phyloP scores from a whole-genome alignment of 495 filamentous ascomycete species.

The Lophiostoma macrostomum region DNA sequence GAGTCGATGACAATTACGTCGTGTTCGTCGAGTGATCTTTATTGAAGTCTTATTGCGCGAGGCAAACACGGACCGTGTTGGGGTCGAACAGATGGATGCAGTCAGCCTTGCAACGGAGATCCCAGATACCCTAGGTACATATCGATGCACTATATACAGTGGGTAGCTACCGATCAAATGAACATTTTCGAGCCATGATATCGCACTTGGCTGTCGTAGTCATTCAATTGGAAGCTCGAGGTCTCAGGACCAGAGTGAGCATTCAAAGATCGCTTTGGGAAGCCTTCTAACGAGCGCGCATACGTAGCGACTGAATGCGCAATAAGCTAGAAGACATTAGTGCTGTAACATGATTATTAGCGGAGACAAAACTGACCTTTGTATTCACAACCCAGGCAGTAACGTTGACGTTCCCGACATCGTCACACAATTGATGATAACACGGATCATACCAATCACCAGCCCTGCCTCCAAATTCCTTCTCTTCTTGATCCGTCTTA shows the following conservation, averaged over 20 bases:
- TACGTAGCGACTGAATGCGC: conserved; percentile 67
- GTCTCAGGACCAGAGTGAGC: too few species aligned
- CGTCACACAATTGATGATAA: conserved; percentile 62
- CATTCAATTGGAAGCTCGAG: too few species aligned
- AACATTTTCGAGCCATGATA: conserved; percentile 26
- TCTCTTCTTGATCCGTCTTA: conserved; percentile 60
- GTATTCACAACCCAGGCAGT: conserved; percentile 61
- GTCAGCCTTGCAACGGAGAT: too few species aligned
- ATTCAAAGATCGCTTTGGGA: conserved; percentile 34
- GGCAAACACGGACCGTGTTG: too few species aligned
- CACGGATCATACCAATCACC: conserved; percentile 60
- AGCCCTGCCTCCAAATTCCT: conserved; percentile 59
- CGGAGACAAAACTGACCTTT: conserved; percentile 39
- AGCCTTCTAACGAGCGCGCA: conserved; percentile 51
- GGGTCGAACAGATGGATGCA: too few species aligned
- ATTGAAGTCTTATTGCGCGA: too few species aligned
- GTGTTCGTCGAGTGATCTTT: too few species aligned
- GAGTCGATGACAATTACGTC: too few species aligned
- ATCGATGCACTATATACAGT: too few species aligned
- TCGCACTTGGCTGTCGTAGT: not conserved
- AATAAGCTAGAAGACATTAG: conserved; percentile 40
- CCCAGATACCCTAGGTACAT: not conserved
- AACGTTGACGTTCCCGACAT: conserved; percentile 56
- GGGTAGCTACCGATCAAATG: too few species aligned
- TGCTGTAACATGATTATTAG: not conserved